These are phyloP conservation scores for Wickerhamomyces strasburgensis DNA, from an alignment of 805 yeast genomes.

Conservation along the genomic window DNA sequence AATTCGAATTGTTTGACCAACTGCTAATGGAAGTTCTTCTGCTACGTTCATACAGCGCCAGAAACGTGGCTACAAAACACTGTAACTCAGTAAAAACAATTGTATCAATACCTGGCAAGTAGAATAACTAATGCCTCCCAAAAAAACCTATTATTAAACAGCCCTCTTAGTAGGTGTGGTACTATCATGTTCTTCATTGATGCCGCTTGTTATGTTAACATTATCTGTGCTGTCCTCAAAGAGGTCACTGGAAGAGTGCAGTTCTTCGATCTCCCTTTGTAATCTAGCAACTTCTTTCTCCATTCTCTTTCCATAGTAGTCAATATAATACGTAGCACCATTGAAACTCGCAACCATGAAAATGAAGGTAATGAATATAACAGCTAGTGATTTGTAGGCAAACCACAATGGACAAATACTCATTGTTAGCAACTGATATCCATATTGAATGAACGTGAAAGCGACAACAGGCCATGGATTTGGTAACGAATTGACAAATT, in stretches of 20 bases:
- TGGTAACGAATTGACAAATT: conserved; percentile 74
- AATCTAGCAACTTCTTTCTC: conserved; percentile 78
- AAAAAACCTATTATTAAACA: background rate
- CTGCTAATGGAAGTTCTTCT: no score
- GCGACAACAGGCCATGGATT: conserved; percentile 84
- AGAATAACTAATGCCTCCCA: no score
- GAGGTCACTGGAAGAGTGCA: conserved; percentile 36
- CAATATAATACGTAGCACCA: conserved; percentile 93
- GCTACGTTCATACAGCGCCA: no score
- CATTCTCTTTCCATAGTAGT: conserved; percentile 83
- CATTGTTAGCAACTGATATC: conserved; percentile 85
- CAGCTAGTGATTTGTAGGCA: conserved; percentile 59
- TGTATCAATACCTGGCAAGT: no score
- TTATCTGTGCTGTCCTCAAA: conserved; percentile 14
- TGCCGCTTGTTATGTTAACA: background rate
- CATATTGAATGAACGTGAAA: conserved; percentile 80
- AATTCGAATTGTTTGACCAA: no score
- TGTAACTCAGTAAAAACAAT: no score
- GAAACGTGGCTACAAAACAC: no score
- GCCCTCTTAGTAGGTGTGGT: background rate
- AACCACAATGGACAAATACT: conserved; percentile 86
- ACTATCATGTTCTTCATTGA: background rate
- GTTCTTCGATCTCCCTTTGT: conserved; percentile 61
- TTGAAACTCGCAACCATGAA: conserved; percentile 79
- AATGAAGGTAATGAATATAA: conserved; percentile 63